These are phyloP conservation scores for Diplodia corticola DNA, from an alignment of 2,329 filamentous ascomycete genomes.

Conservation along the genomic window DNA sequence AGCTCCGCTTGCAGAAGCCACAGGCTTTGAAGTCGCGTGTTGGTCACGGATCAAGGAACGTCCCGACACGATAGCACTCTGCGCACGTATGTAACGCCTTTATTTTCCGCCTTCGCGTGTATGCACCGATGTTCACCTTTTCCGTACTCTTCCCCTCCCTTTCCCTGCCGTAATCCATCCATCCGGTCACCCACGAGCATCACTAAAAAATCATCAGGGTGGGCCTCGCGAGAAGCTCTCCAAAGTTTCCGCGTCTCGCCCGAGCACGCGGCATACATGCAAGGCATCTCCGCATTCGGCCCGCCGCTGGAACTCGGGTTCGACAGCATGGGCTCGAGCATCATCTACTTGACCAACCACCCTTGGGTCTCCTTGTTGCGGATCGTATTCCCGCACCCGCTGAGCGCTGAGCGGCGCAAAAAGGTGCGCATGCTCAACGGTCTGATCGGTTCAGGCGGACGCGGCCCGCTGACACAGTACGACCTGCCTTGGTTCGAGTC, in stretches of 20 bases:
- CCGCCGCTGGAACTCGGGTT: background rate
- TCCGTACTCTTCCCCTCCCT: no score
- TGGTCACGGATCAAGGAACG: background rate
- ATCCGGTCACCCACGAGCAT: no score
- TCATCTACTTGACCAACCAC: background rate
- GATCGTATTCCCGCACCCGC: background rate
- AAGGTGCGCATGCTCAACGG: background rate
- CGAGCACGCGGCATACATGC: background rate
- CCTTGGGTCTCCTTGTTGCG: background rate
- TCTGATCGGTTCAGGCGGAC: background rate
- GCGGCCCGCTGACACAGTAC: background rate
- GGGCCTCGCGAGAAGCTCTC: background rate
- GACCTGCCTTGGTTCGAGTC: background rate
- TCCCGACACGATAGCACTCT: background rate
- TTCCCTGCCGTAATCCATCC: no score
- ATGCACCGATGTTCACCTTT: no score
- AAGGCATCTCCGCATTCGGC: background rate
- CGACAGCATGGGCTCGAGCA: background rate
- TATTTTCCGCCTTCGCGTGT: background rate
- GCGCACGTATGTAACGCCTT: background rate
- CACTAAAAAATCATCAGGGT: background rate
- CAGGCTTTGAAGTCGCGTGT: background rate
- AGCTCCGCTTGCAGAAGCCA: background rate
- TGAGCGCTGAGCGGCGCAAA: background rate
- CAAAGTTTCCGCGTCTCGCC: background rate